Percentiles rank a stretch among this genome's conserved stretches.
phyloP scores from a whole-genome alignment of 164 flowering plant species.

The Euptelea pleiosperma region DNA sequence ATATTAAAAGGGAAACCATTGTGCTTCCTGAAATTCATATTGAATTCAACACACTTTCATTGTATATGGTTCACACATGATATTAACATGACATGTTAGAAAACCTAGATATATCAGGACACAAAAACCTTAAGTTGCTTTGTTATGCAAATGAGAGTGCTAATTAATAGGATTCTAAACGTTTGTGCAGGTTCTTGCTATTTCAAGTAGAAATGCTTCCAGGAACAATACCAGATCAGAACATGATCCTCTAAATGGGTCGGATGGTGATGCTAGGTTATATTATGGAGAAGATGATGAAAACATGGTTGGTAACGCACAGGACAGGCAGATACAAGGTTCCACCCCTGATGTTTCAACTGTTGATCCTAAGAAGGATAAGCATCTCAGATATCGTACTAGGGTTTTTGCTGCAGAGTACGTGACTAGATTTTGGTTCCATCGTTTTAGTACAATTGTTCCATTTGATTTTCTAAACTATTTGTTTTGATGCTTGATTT shows the following conservation, averaged over 20 bases:
- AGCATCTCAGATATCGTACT: slow-evolving; percentile 88
- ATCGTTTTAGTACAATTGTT: neutral
- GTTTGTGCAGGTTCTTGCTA: slow-evolving; percentile 65
- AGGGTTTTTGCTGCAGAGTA: slow-evolving; percentile 98
- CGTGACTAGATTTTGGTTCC: slow-evolving; percentile 20
- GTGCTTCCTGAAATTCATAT: too few relatives aligned
- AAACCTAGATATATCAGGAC: too few relatives aligned
- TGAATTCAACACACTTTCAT: too few relatives aligned
- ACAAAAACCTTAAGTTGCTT: neutral
- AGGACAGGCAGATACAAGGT: slow-evolving; percentile 26
- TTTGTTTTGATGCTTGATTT: neutral
- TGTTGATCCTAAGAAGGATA: slow-evolving; percentile 39
- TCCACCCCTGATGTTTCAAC: slow-evolving; percentile 30
- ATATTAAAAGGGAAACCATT: too few relatives aligned
- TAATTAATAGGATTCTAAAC: slow-evolving; percentile 13
- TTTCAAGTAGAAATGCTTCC: slow-evolving; percentile 36
- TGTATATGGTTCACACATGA: too few relatives aligned
- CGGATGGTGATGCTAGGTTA: slow-evolving; percentile 41
- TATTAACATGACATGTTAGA: too few relatives aligned
- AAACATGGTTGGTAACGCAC: slow-evolving; percentile 73
- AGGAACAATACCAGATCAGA: slow-evolving; percentile 23
- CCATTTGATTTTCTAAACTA: neutral
- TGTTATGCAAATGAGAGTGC: neutral
- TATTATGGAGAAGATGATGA: slow-evolving; percentile 78
- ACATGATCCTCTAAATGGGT: slow-evolving; percentile 35